Percentiles rank a stretch among this genome's conserved stretches.
Conservation (phyloP, 192 early-diverging fungal species). For the Umbelopsis sp. region DNA sequence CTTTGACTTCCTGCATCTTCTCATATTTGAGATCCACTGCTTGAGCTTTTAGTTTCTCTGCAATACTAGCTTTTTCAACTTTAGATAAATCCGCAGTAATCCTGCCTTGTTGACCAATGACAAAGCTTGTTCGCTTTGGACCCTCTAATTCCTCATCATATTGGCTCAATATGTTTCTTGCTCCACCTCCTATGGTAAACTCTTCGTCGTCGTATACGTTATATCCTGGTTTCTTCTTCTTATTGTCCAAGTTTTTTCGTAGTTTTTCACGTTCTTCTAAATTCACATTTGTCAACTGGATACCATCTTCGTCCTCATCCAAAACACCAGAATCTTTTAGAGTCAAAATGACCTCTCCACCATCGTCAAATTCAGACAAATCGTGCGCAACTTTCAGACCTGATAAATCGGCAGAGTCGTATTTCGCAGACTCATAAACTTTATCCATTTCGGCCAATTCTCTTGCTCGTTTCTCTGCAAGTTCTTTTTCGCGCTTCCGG, state of each 20-base stretch:
- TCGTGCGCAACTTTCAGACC: slow-evolving; percentile 80
- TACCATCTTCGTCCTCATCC: slow-evolving; percentile 57
- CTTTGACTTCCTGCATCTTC: slow-evolving; percentile 71
- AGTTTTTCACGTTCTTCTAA: slow-evolving; percentile 69
- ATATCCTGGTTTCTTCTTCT: slow-evolving; percentile 67
- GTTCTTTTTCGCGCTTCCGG: slow-evolving; percentile 54
- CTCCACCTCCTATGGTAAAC: slow-evolving; percentile 47
- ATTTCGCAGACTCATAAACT: slow-evolving; percentile 35
- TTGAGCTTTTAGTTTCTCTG: slow-evolving; percentile 49
- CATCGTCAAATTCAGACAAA: slow-evolving; percentile 66
- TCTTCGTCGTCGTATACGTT: slow-evolving; percentile 80
- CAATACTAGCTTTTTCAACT: slow-evolving; percentile 33
- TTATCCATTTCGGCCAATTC: slow-evolving; percentile 46
- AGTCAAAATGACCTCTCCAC: slow-evolving; percentile 81
- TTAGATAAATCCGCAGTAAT: slow-evolving; percentile 38
- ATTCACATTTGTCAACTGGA: slow-evolving; percentile 73
- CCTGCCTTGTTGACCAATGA: slow-evolving; percentile 53
- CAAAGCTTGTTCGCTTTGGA: slow-evolving; percentile 48
- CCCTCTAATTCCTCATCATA: slow-evolving; percentile 78
- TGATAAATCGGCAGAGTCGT: slow-evolving; percentile 55
- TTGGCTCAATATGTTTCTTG: slow-evolving; percentile 66
- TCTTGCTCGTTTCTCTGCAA: slow-evolving; percentile 44
- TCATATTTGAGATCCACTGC: slow-evolving; percentile 58
- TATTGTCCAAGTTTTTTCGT: slow-evolving; percentile 76
- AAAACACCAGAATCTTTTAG: slow-evolving; percentile 82